phyloP scores from a whole-genome alignment of 257 asterid species.

The Cynanchum wilfordii region DNA sequence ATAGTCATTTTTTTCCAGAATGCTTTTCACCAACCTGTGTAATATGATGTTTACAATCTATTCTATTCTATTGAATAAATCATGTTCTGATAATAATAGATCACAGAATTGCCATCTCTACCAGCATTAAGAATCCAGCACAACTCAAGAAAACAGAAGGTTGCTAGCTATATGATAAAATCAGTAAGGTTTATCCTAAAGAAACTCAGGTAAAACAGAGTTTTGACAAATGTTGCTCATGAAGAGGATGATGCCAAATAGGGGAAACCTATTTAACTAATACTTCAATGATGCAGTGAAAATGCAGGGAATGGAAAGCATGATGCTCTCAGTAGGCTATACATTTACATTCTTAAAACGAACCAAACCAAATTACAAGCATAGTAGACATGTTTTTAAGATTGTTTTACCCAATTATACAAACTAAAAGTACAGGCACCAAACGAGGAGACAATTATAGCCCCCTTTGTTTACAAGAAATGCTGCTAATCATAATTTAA shows the following conservation, averaged over 20 bases:
- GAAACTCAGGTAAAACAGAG: background rate
- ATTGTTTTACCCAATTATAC: background rate
- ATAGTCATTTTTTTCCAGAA: no score
- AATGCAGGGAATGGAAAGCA: background rate
- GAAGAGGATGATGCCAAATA: background rate
- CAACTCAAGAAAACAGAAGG: no score
- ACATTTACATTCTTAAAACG: slow-evolving; percentile 8
- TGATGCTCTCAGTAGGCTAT: background rate
- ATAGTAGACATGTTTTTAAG: slow-evolving; percentile 8
- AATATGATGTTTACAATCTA: background rate
- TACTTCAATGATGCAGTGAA: background rate
- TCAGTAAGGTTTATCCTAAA: background rate
- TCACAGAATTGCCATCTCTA: no score
- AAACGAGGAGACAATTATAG: background rate
- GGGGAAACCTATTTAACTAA: background rate
- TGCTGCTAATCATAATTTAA: background rate
- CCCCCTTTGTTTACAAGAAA: slow-evolving; percentile 6
- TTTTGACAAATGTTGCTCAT: background rate
- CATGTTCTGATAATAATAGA: background rate
- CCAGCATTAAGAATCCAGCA: no score
- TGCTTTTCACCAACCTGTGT: background rate
- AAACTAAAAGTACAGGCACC: slow-evolving; percentile 2
- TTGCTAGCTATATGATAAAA: no score
- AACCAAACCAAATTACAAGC: background rate
- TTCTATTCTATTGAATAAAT: background rate